These are phyloP conservation scores for Nicotiana noctiflora DNA, from an alignment of 257 asterid species.

Conservation along the genomic window DNA sequence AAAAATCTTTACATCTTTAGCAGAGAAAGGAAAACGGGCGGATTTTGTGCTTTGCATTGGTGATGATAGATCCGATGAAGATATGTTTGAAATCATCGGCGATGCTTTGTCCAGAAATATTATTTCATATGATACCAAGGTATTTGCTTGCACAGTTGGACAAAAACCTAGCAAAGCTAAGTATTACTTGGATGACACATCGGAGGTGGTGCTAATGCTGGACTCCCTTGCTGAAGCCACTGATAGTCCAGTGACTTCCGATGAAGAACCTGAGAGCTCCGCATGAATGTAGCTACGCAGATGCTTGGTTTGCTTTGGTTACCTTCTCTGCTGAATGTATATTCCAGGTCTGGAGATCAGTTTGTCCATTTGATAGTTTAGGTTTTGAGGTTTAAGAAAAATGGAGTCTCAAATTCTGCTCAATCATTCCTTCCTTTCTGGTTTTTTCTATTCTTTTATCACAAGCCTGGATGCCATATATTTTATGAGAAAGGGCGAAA, in stretches of 20 bases:
- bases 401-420: constrained; percentile 20
- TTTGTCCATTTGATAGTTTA: constrained; percentile 24
- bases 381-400: constrained; percentile 28
- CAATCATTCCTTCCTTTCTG: constrained; percentile 15
- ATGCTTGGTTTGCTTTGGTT: constrained; percentile 25
- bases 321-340: constrained; percentile 19
- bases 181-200: constrained; percentile 73
- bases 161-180: constrained; percentile 90
- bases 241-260: constrained; percentile 59
- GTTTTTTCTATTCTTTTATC: constrained; percentile 24
- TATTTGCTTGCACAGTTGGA: constrained; percentile 82
- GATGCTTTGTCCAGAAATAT: constrained; percentile 43
- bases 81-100: constrained; percentile 72
- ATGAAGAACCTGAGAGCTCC: constrained; percentile 41
- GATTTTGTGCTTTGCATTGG: constrained; percentile 88
- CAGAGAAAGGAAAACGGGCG: constrained; percentile 43
- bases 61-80: constrained; percentile 90
- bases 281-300: constrained; percentile 27
- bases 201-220: constrained; percentile 71
- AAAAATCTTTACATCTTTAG: constrained; percentile 65
- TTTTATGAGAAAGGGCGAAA: not conserved
- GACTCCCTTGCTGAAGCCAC: constrained; percentile 77
- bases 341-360: constrained; percentile 23
- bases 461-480: constrained; percentile 13
- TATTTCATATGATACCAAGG: constrained; percentile 53